These are phyloP conservation scores for Aureobasidium sp. DNA, from an alignment of 2,329 filamentous ascomycete genomes.

Conservation along the genomic window DNA sequence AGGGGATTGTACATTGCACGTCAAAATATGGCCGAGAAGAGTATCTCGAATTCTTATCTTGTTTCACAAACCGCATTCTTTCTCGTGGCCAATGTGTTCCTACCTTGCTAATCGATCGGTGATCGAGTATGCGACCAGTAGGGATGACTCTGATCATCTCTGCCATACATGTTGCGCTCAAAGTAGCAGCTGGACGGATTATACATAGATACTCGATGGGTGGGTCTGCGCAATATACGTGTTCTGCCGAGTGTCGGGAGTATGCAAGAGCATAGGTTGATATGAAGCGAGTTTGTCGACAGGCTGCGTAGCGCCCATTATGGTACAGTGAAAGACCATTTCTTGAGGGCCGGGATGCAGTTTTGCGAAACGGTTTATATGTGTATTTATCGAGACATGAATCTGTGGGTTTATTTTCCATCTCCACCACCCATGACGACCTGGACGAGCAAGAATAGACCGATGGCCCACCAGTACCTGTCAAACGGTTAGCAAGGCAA, in stretches of 20 bases:
- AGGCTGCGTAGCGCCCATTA: too few relatives aligned
- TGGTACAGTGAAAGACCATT: neutral
- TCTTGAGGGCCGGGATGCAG: neutral
- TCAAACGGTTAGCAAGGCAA: conserved; percentile 17
- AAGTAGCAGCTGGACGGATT: too few relatives aligned
- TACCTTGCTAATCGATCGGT: neutral
- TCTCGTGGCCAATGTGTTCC: neutral
- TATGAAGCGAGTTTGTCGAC: neutral
- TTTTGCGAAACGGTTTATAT: neutral
- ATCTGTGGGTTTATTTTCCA: conserved; percentile 2
- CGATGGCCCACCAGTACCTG: conserved; percentile 48
- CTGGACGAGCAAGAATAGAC: conserved; percentile 41
- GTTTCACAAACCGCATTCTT: neutral
- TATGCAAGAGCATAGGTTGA: too few relatives aligned
- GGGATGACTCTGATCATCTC: neutral
- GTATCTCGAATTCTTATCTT: neutral
- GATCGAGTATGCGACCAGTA: neutral
- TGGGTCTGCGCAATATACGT: neutral
- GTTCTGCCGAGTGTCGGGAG: neutral
- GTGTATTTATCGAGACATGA: neutral
- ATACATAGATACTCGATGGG: neutral
- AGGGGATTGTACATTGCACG: neutral
- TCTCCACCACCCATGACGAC: conserved; percentile 37
- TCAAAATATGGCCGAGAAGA: neutral
- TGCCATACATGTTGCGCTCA: too few relatives aligned